Conservation (phyloP, 2,329 filamentous ascomycete genomes). For the Alternaria alternata region DNA sequence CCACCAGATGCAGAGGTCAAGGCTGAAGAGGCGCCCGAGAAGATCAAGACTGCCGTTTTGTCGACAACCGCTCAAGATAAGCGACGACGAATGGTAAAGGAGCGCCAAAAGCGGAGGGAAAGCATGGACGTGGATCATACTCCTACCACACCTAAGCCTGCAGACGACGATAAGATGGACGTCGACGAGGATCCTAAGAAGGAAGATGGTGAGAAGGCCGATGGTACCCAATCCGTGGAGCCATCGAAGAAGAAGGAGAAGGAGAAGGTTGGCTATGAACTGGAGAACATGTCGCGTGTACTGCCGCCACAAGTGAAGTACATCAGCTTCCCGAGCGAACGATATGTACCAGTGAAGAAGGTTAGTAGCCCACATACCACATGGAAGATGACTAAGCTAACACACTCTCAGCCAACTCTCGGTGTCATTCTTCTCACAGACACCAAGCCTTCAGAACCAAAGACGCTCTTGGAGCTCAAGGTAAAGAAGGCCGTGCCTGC, state of each 20-base stretch:
- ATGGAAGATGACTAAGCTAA: conserved; percentile 27
- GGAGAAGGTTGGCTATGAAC: conserved; percentile 95
- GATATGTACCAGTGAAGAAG: conserved; percentile 94
- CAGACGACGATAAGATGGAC: conserved; percentile 86
- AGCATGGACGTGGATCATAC: conserved; percentile 94
- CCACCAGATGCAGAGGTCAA: conserved; percentile 97
- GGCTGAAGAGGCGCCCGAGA: conserved; percentile 88
- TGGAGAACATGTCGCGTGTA: conserved; percentile 96
- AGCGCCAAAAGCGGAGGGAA: conserved; percentile 85
- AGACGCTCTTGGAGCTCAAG: conserved; percentile 87
- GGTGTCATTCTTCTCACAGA: conserved; percentile 93
- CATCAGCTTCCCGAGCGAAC: conserved; percentile 87
- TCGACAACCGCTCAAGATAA: conserved; percentile 98
- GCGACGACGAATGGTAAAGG: conserved; percentile 91
- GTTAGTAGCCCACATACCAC: conserved; percentile 55
- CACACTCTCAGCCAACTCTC: conserved; percentile 75
- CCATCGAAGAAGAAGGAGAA: conserved; percentile 92
- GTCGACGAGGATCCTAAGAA: conserved; percentile 59
- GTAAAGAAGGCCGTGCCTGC: conserved; percentile 74
- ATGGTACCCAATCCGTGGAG: conserved; percentile 58
- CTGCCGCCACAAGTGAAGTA: conserved; percentile 93
- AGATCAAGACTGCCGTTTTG: conserved; percentile 93
- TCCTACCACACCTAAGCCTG: conserved; percentile 74
- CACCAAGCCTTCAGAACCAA: conserved; percentile 78
- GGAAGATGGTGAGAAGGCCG: conserved; percentile 59